phyloP scores from a whole-genome alignment of 1,284 basidiomycete species.

The Mycena sp. region DNA sequence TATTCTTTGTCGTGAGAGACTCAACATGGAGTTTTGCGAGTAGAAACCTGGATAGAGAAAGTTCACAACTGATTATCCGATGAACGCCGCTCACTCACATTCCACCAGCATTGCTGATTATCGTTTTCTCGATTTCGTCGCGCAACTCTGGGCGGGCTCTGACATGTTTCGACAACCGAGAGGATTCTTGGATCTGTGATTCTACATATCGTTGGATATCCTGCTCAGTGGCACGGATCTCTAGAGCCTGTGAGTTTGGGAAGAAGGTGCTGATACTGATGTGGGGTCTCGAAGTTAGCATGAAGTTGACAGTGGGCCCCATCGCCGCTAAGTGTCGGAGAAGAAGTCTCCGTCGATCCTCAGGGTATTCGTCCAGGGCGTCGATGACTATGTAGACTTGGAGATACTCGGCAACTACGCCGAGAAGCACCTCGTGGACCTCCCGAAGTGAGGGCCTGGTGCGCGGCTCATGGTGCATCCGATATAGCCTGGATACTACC shows the following conservation, averaged over 20 bases:
- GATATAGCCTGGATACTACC: neutral
- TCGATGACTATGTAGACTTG: neutral
- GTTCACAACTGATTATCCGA: neutral
- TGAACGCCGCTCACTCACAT: constrained; percentile 7
- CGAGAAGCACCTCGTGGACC: neutral
- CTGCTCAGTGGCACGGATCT: constrained; percentile 10
- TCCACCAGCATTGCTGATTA: constrained; percentile 2
- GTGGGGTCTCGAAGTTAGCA: constrained; percentile 20
- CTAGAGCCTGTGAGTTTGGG: neutral
- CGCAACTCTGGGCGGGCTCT: neutral
- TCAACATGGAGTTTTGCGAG: constrained; percentile 4
- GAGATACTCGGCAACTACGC: neutral
- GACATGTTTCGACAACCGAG: constrained; percentile 1
- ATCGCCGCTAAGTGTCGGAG: neutral
- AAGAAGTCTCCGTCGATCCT: neutral
- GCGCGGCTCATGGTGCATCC: neutral
- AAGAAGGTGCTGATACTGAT: neutral
- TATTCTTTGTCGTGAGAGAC: constrained; percentile 2
- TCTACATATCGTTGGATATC: constrained; percentile 17
- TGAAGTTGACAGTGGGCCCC: neutral
- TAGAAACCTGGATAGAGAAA: neutral
- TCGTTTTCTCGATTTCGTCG: neutral
- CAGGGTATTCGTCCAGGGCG: constrained; percentile 8
- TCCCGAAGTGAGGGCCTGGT: neutral
- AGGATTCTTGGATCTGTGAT: neutral